These are phyloP conservation scores for Colletotrichum karsti DNA, from an alignment of 2,329 filamentous ascomycete genomes.

Conservation along the genomic window DNA sequence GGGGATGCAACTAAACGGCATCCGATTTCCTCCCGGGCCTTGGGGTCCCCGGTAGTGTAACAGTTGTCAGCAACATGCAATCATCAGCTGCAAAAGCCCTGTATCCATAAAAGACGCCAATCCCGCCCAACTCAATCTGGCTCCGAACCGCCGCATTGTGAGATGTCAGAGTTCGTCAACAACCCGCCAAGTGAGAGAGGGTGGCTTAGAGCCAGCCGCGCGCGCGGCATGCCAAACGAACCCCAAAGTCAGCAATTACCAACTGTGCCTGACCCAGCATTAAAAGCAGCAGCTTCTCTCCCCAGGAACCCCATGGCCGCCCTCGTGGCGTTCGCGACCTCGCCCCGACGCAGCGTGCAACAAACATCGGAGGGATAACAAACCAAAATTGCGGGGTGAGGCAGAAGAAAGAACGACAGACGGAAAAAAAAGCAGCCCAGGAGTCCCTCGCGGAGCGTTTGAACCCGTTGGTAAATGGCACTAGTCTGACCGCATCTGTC, in stretches of 20 bases:
- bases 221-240: neutral
- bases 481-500: slow-evolving; percentile 21
- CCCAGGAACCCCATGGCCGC: slow-evolving; percentile 3
- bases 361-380: neutral
- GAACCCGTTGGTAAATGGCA: slow-evolving; percentile 4
- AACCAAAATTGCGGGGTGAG: neutral
- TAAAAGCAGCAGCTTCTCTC: neutral
- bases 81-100: neutral
- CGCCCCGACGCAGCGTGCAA: neutral
- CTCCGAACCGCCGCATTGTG: neutral
- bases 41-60: neutral
- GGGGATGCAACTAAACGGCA: slow-evolving; percentile 7
- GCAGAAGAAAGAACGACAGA: neutral
- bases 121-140: neutral
- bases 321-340: neutral
- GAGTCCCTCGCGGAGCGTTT: slow-evolving; percentile 8
- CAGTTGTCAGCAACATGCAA: neutral
- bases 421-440: neutral
- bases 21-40: slow-evolving; percentile 9
- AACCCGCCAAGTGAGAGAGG: neutral
- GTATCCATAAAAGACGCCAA: neutral
- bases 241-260: neutral
- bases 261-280: neutral
- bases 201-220: slow-evolving; percentile 3
- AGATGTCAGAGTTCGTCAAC: neutral